Percentiles rank a stretch among this genome's conserved stretches.
phyloP scores from a whole-genome alignment of 108 stramenopile species.

The Skeletonema grethae region DNA sequence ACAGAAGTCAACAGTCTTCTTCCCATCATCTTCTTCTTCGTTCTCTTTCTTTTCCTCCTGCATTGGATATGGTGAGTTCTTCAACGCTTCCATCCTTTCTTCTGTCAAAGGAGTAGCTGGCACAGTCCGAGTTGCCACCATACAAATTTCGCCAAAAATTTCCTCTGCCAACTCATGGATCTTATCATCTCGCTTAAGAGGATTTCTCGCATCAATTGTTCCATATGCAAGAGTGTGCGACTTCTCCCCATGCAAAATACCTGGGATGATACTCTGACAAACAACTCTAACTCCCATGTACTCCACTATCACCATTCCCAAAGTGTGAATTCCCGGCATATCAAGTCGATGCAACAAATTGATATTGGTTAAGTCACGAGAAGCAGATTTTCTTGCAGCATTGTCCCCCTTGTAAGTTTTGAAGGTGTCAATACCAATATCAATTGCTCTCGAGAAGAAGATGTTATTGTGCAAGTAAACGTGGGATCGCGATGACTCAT shows the following conservation, averaged over 20 bases:
- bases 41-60: constrained; percentile 44
- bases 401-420: constrained; percentile 73
- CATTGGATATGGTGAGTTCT: constrained; percentile 28
- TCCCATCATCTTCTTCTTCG: constrained; percentile 20
- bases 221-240: constrained; percentile 87
- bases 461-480: constrained; percentile 97
- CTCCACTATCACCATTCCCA: constrained; percentile 92
- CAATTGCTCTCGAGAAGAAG: constrained; percentile 90
- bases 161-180: constrained; percentile 80
- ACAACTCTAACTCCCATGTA: constrained; percentile 84
- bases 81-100: constrained; percentile 61
- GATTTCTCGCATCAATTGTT: constrained; percentile 80
- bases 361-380: constrained; percentile 69
- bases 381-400: constrained; percentile 73
- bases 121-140: constrained; percentile 67
- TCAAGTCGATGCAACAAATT: constrained; percentile 70
- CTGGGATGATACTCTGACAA: constrained; percentile 91
- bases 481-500: constrained; percentile 83
- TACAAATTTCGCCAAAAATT: constrained; percentile 62
- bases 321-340: constrained; percentile 76
- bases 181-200: constrained; percentile 72
- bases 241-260: constrained; percentile 88
- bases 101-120: constrained; percentile 57
- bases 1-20: constrained; percentile 60
- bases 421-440: constrained; percentile 85